phyloP scores from a whole-genome alignment of 2,329 filamentous ascomycete species.

The Fusarium sp. region DNA sequence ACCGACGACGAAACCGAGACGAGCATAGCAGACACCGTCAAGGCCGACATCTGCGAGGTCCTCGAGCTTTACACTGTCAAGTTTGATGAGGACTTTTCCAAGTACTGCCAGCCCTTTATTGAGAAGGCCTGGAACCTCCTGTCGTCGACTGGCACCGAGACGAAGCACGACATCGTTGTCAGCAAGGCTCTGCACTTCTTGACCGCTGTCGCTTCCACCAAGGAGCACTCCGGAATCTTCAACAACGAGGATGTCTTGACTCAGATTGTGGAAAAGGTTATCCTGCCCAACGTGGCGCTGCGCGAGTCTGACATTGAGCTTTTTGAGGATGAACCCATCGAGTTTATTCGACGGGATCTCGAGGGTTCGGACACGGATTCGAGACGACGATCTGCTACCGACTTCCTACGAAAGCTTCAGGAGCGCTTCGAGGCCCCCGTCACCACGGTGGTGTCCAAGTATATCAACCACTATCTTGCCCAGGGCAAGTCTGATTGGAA shows the following conservation, averaged over 20 bases:
- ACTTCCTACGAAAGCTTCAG: constrained; percentile 90
- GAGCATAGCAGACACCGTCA: constrained; percentile 85
- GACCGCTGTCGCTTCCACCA: constrained; percentile 85
- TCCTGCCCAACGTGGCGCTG: constrained; percentile 90
- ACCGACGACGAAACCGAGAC: constrained; percentile 92
- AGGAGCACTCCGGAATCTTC: constrained; percentile 85
- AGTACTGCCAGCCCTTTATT: constrained; percentile 85
- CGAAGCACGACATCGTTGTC: constrained; percentile 93
- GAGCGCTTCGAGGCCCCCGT: constrained; percentile 89
- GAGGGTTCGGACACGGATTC: constrained; percentile 98
- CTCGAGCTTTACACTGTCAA: constrained; percentile 93
- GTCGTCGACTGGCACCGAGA: constrained; percentile 86
- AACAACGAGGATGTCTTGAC: constrained; percentile 82
- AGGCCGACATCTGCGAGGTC: constrained; percentile 92
- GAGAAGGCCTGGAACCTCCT: constrained; percentile 91
- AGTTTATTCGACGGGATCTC: constrained; percentile 94
- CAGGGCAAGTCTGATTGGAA: constrained; percentile 91
- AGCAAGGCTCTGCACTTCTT: constrained; percentile 96
- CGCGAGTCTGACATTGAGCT: constrained; percentile 94
- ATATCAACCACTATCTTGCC: constrained; percentile 87
- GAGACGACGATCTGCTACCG: constrained; percentile 88
- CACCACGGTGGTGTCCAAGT: constrained; percentile 86
- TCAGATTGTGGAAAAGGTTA: constrained; percentile 95
- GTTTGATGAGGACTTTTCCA: constrained; percentile 92
- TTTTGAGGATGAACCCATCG: constrained; percentile 98